Evolutionary conservation across 2,329 filamentous ascomycete species (phyloP).

Genomic region (Blastomyces parvus): DNA sequence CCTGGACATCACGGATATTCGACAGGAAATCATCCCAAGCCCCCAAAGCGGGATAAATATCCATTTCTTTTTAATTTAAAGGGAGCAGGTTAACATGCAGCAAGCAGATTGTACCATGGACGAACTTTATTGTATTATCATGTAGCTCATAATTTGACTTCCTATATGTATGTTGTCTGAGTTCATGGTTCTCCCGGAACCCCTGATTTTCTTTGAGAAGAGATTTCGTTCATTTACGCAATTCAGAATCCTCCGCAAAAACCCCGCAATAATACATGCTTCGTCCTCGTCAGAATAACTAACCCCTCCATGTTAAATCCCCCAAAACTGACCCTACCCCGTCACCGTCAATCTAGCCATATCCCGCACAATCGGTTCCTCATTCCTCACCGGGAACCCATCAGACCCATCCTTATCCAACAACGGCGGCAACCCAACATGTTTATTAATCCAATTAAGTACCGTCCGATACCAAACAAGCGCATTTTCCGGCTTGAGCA

Average conservation of each 20-base stretch:
- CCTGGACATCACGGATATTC: too few relatives aligned
- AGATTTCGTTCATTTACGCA: too few relatives aligned
- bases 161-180: background rate
- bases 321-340: background rate
- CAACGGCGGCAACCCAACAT: constrained; percentile 40
- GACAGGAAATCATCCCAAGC: too few relatives aligned
- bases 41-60: too few relatives aligned
- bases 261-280: background rate
- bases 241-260: background rate
- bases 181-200: background rate
- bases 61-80: background rate
- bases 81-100: background rate
- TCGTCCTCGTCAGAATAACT: too few relatives aligned
- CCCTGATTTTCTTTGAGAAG: background rate
- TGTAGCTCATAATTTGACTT: background rate
- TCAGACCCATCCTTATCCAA: background rate
- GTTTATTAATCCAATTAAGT: constrained; percentile 61
- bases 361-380: background rate
- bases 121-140: background rate
- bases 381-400: background rate
- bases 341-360: constrained; percentile 1
- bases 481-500: constrained; percentile 83
- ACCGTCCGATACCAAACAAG: constrained; percentile 85
- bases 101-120: too few relatives aligned
- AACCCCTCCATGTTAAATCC: background rate